phyloP scores from a whole-genome alignment of 306 rosid species.

The Sicyos baderoa region DNA sequence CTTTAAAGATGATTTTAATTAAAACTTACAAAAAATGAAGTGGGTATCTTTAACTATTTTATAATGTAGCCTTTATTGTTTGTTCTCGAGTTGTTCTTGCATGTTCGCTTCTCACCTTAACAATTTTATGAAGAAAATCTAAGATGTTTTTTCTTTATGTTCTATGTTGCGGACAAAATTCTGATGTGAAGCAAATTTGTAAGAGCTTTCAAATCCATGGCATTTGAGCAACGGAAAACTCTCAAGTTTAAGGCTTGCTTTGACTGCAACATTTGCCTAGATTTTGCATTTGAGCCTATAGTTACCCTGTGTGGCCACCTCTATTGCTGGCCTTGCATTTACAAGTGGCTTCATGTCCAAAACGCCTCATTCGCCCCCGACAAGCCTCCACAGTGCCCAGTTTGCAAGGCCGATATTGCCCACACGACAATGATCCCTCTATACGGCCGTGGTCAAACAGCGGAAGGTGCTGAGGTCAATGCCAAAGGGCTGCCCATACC shows the following conservation, averaged over 20 bases:
- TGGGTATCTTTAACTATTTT: too few species aligned
- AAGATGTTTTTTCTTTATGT: neutral
- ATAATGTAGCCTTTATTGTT: neutral
- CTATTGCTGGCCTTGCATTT: conserved; percentile 96
- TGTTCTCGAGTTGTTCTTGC: neutral
- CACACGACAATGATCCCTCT: conserved; percentile 79
- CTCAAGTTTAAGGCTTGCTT: conserved; percentile 43
- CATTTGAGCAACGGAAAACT: conserved; percentile 36
- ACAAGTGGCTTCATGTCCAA: conserved; percentile 82
- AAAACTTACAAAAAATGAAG: too few species aligned
- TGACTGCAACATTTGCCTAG: conserved; percentile 89
- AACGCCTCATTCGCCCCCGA: conserved; percentile 57
- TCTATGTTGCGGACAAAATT: neutral
- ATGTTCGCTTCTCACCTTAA: neutral
- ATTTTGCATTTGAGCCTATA: conserved; percentile 61
- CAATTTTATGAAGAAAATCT: neutral
- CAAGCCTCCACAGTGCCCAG: conserved; percentile 86
- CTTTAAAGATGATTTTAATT: too few species aligned
- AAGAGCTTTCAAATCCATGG: conserved; percentile 33
- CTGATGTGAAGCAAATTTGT: conserved; percentile 11
- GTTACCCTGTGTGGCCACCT: conserved; percentile 94
- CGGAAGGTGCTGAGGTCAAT: conserved; percentile 17
- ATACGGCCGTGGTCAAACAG: conserved; percentile 55
- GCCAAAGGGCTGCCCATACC: conserved; percentile 37
- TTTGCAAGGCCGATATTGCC: conserved; percentile 76